Percentiles rank a stretch among this genome's conserved stretches.
Conservation (phyloP, 306 rosid species). For the Vigna nakashimae region DNA sequence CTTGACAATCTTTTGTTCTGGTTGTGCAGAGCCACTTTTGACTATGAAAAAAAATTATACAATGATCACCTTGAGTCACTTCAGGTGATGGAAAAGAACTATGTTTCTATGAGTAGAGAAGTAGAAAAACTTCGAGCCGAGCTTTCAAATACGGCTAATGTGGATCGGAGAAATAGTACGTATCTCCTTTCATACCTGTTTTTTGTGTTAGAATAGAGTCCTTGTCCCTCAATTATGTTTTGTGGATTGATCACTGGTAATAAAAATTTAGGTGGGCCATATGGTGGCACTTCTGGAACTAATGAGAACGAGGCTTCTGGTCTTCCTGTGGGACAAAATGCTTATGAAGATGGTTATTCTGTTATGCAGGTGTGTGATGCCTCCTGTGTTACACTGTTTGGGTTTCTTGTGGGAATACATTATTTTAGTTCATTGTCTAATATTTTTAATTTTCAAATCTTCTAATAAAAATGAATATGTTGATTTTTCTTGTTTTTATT, state of each 20-base stretch:
- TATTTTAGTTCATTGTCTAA: conserved; percentile 29
- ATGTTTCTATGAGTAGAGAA: conserved; percentile 90
- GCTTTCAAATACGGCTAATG: conserved; percentile 63
- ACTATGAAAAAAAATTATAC: conserved; percentile 89
- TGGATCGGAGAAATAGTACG: conserved; percentile 77
- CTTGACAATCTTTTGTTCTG: conserved; percentile 46
- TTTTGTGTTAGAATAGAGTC: conserved; percentile 21
- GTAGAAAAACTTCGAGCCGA: conserved; percentile 95
- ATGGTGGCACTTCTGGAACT: conserved; percentile 73
- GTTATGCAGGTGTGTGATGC: conserved; percentile 72
- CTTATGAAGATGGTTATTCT: conserved; percentile 79
- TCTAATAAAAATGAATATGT: background rate
- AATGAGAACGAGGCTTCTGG: conserved; percentile 78
- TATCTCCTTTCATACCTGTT: conserved; percentile 42
- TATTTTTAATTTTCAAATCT: conserved; percentile 6
- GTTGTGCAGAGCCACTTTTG: conserved; percentile 82
- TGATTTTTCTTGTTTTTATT: conserved; percentile 2
- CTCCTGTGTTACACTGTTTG: conserved; percentile 42
- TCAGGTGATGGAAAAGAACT: conserved; percentile 95
- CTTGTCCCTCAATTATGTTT: conserved; percentile 40
- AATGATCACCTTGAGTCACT: conserved; percentile 95
- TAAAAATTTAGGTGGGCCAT: conserved; percentile 71
- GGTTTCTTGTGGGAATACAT: conserved; percentile 34
- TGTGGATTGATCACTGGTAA: conserved; percentile 43
- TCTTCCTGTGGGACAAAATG: conserved; percentile 73